Evolutionary conservation across 805 yeast genomes (phyloP).

Genomic region (Candida silvicultrix): DNA sequence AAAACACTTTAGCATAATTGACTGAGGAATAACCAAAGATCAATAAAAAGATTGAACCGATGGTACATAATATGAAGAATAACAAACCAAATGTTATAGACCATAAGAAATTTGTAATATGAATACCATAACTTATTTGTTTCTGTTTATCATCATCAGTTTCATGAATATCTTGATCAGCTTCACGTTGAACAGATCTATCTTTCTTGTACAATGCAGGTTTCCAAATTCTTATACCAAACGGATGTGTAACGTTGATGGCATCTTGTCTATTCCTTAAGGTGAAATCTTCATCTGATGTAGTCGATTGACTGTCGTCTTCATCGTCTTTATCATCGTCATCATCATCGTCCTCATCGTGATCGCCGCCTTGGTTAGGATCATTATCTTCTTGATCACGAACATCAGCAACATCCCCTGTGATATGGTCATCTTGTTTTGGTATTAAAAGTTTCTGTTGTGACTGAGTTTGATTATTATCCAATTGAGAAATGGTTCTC

Average conservation of each 20-base stretch:
- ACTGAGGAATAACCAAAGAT: conserved; percentile 42
- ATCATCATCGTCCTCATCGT: conserved; percentile 2
- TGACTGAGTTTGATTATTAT: conserved; percentile 1
- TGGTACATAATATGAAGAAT: conserved; percentile 45
- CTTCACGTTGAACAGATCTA: conserved; percentile 85
- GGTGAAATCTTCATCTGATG: conserved; percentile 77
- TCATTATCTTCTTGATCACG: not conserved
- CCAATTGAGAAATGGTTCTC: not conserved
- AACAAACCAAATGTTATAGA: conserved; percentile 63
- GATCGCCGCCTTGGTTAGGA: not conserved
- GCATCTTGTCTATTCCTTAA: conserved; percentile 92
- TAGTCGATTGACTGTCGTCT: conserved; percentile 32
- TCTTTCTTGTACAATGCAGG: conserved; percentile 93
- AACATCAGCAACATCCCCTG: too few species aligned
- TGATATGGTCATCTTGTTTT: not conserved
- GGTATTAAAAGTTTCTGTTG: not conserved
- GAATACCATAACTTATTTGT: conserved; percentile 42
- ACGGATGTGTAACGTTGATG: conserved; percentile 93
- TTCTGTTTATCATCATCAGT: conserved; percentile 35
- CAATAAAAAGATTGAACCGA: conserved; percentile 38
- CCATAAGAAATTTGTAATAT: conserved; percentile 37
- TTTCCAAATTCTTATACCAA: conserved; percentile 98
- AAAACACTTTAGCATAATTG: conserved; percentile 56
- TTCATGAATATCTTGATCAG: conserved; percentile 91
- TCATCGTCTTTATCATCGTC: conserved; percentile 14